phyloP scores from a whole-genome alignment of 202 grass and related monocot species.

The Panicum virgatum region DNA sequence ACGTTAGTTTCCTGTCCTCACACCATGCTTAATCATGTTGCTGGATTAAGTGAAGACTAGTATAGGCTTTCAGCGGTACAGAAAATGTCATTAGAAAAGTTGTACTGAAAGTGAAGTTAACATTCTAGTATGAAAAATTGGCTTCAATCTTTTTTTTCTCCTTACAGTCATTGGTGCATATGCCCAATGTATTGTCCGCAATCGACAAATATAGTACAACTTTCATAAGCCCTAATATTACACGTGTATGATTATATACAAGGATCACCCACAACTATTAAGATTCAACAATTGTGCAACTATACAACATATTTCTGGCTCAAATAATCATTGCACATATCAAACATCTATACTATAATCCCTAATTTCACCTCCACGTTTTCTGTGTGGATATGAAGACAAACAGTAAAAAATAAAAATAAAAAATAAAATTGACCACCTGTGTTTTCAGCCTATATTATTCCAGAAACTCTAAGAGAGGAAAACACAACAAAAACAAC shows the following conservation, averaged over 20 bases:
- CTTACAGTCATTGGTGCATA: neutral
- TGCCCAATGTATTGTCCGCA: neutral
- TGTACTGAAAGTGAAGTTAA: too few species aligned
- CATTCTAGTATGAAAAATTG: too few species aligned
- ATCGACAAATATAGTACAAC: neutral
- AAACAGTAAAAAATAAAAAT: neutral
- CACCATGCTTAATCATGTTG: too few species aligned
- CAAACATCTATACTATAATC: neutral
- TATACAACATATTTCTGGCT: neutral
- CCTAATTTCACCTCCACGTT: too few species aligned
- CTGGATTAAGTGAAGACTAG: too few species aligned
- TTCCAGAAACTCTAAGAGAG: constrained; percentile 72
- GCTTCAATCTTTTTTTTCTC: neutral
- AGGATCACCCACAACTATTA: neutral
- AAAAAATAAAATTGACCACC: neutral
- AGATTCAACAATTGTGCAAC: neutral
- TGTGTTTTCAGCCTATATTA: constrained; percentile 48
- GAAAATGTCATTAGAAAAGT: too few species aligned
- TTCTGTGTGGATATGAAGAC: neutral
- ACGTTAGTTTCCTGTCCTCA: too few species aligned
- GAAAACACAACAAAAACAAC: constrained; percentile 81
- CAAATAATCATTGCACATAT: constrained; percentile 17
- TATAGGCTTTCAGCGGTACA: too few species aligned
- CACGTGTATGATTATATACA: neutral
- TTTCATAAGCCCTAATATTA: neutral